Conservation (phyloP, 208 protist species). For the Leishmania turanica region DNA sequence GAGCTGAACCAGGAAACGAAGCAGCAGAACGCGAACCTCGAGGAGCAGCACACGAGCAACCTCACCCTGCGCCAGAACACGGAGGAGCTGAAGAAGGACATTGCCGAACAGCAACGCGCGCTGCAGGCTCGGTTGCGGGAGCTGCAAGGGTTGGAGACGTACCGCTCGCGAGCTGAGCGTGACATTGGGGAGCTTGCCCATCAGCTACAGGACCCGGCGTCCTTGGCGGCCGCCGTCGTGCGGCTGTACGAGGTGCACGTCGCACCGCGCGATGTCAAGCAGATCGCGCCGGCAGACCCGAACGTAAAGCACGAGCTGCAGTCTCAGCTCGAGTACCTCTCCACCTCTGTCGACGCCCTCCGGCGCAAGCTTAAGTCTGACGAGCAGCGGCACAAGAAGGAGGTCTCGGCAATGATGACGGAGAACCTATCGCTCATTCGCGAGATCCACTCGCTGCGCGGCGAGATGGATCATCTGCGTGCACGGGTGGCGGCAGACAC, state of each 20-base stretch:
- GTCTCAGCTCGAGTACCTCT: constrained; percentile 92
- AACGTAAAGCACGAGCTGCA: constrained; percentile 90
- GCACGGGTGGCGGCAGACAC: constrained; percentile 68
- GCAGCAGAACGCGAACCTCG: constrained; percentile 92
- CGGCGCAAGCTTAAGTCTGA: constrained; percentile 92
- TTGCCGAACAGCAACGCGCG: constrained; percentile 85
- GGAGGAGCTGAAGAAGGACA: constrained; percentile 89
- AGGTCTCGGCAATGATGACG: constrained; percentile 94
- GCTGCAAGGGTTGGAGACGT: constrained; percentile 90
- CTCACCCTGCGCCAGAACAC: constrained; percentile 88
- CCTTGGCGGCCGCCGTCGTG: constrained; percentile 81
- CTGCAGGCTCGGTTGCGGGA: constrained; percentile 74
- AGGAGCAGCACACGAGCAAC: constrained; percentile 91
- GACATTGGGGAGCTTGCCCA: constrained; percentile 87
- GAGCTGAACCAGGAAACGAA: constrained; percentile 92
- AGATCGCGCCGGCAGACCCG: constrained; percentile 66
- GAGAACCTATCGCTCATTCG: constrained; percentile 95
- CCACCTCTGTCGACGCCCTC: constrained; percentile 93
- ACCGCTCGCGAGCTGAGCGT: constrained; percentile 78
- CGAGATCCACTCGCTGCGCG: constrained; percentile 95
- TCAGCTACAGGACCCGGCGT: constrained; percentile 89
- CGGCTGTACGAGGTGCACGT: constrained; percentile 91
- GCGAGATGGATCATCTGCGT: constrained; percentile 85
- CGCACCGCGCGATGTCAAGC: constrained; percentile 58
- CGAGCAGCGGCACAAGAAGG: constrained; percentile 86